Conservation (phyloP, 768 basidiomycete genomes). For the Lactarius indigo region DNA sequence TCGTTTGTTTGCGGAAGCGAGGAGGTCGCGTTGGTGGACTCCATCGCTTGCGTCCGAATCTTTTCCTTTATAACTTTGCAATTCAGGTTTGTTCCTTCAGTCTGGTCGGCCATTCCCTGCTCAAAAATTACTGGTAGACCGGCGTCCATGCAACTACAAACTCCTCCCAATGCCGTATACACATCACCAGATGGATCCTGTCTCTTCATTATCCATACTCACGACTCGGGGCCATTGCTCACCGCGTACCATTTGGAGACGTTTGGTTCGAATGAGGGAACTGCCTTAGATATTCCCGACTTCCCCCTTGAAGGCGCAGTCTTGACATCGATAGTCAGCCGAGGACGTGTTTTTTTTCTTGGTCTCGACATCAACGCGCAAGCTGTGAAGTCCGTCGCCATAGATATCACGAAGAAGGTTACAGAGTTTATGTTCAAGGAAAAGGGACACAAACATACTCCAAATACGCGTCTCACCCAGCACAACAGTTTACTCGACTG, state of each 20-base stretch:
- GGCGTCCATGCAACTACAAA: conserved; percentile 39
- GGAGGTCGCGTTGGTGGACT: conserved; percentile 51
- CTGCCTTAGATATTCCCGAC: conserved; percentile 34
- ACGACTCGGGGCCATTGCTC: conserved; percentile 21
- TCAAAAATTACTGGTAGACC: conserved; percentile 35
- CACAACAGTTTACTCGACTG: conserved; percentile 37
- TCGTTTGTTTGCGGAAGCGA: conserved; percentile 49
- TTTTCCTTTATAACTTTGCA: conserved; percentile 52
- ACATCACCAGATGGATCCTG: conserved; percentile 57
- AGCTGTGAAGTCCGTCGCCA: conserved; percentile 39
- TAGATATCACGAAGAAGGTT: conserved; percentile 52
- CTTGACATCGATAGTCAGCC: conserved; percentile 46
- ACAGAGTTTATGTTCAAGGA: conserved; percentile 57
- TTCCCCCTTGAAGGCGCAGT: conserved; percentile 28
- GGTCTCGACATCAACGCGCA: conserved; percentile 35
- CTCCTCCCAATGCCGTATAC: conserved; percentile 35
- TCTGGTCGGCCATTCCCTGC: not conserved
- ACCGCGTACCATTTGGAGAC: conserved; percentile 53
- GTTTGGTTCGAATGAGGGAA: conserved; percentile 50
- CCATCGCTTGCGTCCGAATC: conserved; percentile 40
- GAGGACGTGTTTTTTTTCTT: conserved; percentile 43
- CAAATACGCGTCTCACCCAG: conserved; percentile 26
- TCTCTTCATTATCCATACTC: conserved; percentile 37
- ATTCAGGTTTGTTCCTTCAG: conserved; percentile 42
- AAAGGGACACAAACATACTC: conserved; percentile 31